Evolutionary conservation across 768 basidiomycete species (phyloP).

Genomic region (Butyriboletus loyo): DNA sequence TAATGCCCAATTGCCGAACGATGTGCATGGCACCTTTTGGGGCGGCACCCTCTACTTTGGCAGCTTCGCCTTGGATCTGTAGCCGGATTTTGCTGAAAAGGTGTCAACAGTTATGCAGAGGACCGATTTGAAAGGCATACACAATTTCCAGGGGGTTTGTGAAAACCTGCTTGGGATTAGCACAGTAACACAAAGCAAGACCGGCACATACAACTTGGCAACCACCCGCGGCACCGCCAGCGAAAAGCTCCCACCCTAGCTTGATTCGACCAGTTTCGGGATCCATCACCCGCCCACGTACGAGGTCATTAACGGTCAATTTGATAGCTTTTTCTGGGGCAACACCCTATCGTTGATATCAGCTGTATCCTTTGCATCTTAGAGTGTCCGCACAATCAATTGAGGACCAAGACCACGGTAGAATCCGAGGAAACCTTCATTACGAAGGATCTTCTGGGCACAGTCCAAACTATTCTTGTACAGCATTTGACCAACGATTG

Average conservation of each 20-base stretch:
- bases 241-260: constrained; percentile 85
- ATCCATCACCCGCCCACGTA: constrained; percentile 81
- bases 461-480: constrained; percentile 98
- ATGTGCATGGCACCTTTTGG: constrained; percentile 91
- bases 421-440: constrained; percentile 94
- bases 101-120: background rate
- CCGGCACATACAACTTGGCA: constrained; percentile 86
- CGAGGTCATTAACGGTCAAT: constrained; percentile 90
- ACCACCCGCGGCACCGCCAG: constrained; percentile 91
- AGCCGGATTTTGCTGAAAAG: constrained; percentile 79
- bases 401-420: constrained; percentile 96
- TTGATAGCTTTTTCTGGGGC: constrained; percentile 99
- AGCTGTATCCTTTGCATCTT: background rate
- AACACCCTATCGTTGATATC: constrained; percentile 60
- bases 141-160: constrained; percentile 97
- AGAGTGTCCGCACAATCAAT: constrained; percentile 59
- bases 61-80: constrained; percentile 94
- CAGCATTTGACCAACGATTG: constrained; percentile 92
- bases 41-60: constrained; percentile 75
- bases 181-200: constrained; percentile 6
- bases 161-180: constrained; percentile 62
- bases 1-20: constrained; percentile 83
- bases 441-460: constrained; percentile 87
- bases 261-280: constrained; percentile 95
- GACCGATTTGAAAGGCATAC: constrained; percentile 43